Evolutionary conservation across 352 stramenopile genomes (phyloP).

Genomic region (Phytophthora pluvialis): DNA sequence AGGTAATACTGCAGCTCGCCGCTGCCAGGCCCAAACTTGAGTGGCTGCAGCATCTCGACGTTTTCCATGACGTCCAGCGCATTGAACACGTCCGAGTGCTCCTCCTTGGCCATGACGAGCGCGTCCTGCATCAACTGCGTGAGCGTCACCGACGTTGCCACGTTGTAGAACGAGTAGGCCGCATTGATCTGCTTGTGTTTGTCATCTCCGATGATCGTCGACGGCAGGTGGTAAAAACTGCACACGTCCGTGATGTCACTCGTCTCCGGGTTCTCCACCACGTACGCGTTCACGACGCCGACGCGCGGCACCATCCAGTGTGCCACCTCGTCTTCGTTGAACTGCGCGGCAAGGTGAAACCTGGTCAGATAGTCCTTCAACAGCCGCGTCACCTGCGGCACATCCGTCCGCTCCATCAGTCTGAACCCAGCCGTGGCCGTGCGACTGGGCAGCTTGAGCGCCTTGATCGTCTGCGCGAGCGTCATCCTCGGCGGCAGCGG

Average conservation of each 20-base stretch:
- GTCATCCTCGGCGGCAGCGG: conserved; percentile 93
- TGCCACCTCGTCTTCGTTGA: conserved; percentile 92
- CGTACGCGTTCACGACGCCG: conserved; percentile 95
- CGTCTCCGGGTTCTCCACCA: conserved; percentile 68
- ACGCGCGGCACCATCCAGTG: conserved; percentile 97
- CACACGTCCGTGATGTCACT: conserved; percentile 93
- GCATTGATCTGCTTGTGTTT: conserved; percentile 96
- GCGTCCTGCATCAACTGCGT: conserved; percentile 72
- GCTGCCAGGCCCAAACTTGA: conserved; percentile 70
- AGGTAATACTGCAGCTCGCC: conserved; percentile 80
- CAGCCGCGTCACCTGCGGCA: conserved; percentile 53
- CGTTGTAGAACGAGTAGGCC: conserved; percentile 99
- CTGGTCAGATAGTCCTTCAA: conserved; percentile 63
- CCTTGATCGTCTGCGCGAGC: conserved; percentile 92
- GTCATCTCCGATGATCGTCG: conserved; percentile 93
- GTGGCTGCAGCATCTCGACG: conserved; percentile 51
- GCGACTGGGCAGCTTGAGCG: conserved; percentile 83
- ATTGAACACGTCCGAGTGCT: conserved; percentile 72
- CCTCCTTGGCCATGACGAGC: conserved; percentile 62
- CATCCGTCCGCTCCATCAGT: conserved; percentile 61
- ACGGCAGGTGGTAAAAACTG: conserved; percentile 98
- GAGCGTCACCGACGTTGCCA: conserved; percentile 65
- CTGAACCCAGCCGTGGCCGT: conserved; percentile 49
- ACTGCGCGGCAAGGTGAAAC: conserved; percentile 84
- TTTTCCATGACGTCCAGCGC: conserved; percentile 77